Percentiles rank a stretch among this genome's conserved stretches.
These are phyloP conservation scores for Wallacemonas sp. DNA, from an alignment of 208 protist genomes.

Conservation along the genomic window DNA sequence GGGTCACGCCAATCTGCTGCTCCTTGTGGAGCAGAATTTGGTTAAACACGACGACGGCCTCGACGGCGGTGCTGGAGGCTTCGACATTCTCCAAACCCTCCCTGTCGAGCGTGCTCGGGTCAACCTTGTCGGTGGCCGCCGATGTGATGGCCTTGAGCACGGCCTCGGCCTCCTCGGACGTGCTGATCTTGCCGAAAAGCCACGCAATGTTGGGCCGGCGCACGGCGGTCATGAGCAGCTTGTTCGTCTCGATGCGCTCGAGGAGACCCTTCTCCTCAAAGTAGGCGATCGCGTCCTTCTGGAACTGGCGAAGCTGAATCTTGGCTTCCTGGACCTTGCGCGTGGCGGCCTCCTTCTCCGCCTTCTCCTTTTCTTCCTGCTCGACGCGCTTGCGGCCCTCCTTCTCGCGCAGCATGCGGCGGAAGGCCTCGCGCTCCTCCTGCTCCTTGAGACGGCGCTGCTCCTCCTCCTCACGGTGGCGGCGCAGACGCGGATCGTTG, in stretches of 20 bases:
- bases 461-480: constrained; percentile 80
- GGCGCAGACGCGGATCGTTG: constrained; percentile 92
- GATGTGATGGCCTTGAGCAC: constrained; percentile 35
- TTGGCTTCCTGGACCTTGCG: constrained; percentile 37
- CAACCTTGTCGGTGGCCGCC: constrained; percentile 22
- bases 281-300: constrained; percentile 48
- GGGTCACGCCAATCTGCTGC: constrained; percentile 61
- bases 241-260: constrained; percentile 71
- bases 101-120: constrained; percentile 21
- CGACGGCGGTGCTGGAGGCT: constrained; percentile 29
- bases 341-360: constrained; percentile 34
- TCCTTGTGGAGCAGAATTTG: constrained; percentile 56
- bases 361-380: constrained; percentile 47
- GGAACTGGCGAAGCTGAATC: constrained; percentile 56
- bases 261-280: constrained; percentile 51
- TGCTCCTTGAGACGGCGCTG: constrained; percentile 57
- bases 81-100: constrained; percentile 25
- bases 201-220: constrained; percentile 67
- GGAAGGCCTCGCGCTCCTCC: constrained; percentile 72
- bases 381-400: constrained; percentile 58
- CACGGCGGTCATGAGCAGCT: constrained; percentile 64
- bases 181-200: constrained; percentile 70
- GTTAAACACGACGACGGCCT: constrained; percentile 80
- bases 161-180: constrained; percentile 35
- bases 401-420: constrained; percentile 65